phyloP scores from a whole-genome alignment of 495 filamentous ascomycete genomes.

The Penicillium paxilli region DNA sequence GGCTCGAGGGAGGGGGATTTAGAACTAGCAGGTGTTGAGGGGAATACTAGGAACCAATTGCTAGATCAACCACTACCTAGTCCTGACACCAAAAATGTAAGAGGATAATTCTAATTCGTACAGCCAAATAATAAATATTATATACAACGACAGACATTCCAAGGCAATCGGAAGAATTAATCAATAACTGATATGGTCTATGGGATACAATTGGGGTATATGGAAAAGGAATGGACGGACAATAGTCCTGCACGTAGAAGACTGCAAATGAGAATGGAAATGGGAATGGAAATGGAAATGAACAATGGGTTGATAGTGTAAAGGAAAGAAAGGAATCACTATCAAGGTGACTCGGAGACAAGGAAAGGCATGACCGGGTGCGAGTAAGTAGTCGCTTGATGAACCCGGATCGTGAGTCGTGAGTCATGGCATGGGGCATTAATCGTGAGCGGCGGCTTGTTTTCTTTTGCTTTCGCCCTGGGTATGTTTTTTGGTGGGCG shows the following conservation, averaged over 20 bases:
- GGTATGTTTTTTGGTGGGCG: not conserved
- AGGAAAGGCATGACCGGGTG: conserved; percentile 36
- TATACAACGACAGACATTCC: no score
- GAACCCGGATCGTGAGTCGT: conserved; percentile 26
- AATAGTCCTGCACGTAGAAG: not conserved
- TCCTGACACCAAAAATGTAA: no score
- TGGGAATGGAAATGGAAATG: not conserved
- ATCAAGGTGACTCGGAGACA: not conserved
- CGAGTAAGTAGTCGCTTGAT: conserved; percentile 45
- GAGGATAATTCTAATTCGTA: no score
- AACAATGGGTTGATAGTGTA: not conserved
- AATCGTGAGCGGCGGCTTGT: conserved; percentile 29
- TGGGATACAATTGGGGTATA: not conserved
- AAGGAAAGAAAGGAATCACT: not conserved
- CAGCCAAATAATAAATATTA: no score
- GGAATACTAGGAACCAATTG: no score
- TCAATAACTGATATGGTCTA: no score
- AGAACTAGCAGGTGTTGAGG: no score
- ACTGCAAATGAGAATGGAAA: no score
- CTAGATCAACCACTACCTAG: no score
- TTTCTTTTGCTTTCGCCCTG: not conserved
- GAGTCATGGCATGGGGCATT: conserved; percentile 40
- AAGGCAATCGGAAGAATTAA: no score
- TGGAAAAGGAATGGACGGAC: not conserved
- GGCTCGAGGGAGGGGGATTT: no score